phyloP scores from a whole-genome alignment of 306 rosid species.

The Medicago truncatula region MtrunA17r5.0-ANR NC_053046.1:35161001-35161500 shows the following conservation, averaged over 20 bases:
- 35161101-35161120: too few species aligned
- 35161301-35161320: neutral
- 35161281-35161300: neutral
- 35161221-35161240: neutral
- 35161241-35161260: neutral
- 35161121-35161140: neutral
- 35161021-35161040: neutral
- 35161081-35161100: too few species aligned
- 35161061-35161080: too few species aligned
- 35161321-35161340: neutral
- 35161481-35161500: neutral
- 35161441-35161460: neutral
- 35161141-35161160: neutral
- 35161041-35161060: too few species aligned
- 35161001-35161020: neutral
- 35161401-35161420: neutral
- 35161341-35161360: neutral
- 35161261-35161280: neutral
- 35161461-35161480: neutral
- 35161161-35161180: neutral
- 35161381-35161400: neutral
- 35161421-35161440: neutral
- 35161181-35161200: neutral
- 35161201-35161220: neutral
- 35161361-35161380: neutral